Evolutionary conservation across 257 asterid genomes (phyloP), one percentile per base, ranked within the genome.

Genomic region (Penstemon davidsonii): DNA sequence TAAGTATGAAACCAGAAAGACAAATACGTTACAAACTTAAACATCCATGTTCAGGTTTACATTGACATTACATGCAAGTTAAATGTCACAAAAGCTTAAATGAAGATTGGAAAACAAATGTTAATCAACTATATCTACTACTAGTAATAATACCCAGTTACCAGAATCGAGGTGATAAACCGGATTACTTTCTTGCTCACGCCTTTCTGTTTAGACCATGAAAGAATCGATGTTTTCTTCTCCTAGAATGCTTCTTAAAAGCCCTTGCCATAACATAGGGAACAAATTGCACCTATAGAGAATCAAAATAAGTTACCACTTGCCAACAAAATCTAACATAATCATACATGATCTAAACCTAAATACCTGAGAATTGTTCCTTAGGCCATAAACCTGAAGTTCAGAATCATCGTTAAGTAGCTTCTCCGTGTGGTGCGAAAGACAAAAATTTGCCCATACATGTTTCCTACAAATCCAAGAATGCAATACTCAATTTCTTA

Each of bases 401-500:
- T 79, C 62, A 44, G 87, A 79, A 63, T 55, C 57, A 54, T 92
- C 97, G 15, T 86, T 82, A 8, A 90, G 90, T 15, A 90, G 84
- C 86, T 90, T 93, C 70, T 85, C 89, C 51, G 81, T 93, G 74
- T 81, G 87, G 77, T 73, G 64, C 25, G 82, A 65, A 74, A 90
- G 94, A 76, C 95, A 90, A 61, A 85, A 88, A 67, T 90, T 88
- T 62, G 84, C 83, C 98, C 97, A 88, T 1, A 93, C 96, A 75
- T 88, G 99, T 75, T 79, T 92, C 98, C 96, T 92, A 79, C 79
- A 77, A 60, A 61, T 55, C 68, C 66, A 79, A 71, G 9, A 68
- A 51, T 18, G 44, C 58, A 73, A 38, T 38, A 12, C 43, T 66
- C 55, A 62, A 51, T 36, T 58, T 66, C 68, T 43, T 60, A 39